Conservation (phyloP, 2,329 filamentous ascomycete species). For the Talaromyces rugulosus region DNA sequence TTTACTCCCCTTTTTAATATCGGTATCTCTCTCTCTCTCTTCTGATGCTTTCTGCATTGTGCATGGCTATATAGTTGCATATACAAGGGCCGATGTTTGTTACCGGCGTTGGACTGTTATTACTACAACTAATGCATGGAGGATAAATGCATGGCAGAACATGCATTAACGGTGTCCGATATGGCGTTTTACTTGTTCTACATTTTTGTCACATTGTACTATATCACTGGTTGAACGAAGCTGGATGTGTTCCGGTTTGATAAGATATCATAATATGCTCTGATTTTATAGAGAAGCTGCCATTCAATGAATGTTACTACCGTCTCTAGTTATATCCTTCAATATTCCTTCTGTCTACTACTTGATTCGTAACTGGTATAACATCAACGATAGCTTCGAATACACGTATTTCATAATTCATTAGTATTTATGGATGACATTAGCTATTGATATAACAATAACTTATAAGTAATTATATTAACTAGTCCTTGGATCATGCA, state of each 20-base stretch:
- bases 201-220: background rate
- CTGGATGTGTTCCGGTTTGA: background rate
- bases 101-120: background rate
- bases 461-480: too few species aligned
- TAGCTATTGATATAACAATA: too few species aligned
- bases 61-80: slow-evolving; percentile 5
- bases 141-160: background rate
- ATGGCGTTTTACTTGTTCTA: background rate
- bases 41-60: background rate
- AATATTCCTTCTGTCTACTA: too few species aligned
- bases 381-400: too few species aligned
- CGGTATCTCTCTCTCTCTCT: background rate
- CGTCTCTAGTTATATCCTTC: too few species aligned
- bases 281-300: background rate
- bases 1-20: background rate
- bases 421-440: too few species aligned
- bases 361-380: too few species aligned
- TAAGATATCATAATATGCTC: background rate
- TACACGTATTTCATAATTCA: too few species aligned
- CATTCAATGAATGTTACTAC: background rate
- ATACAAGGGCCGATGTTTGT: background rate
- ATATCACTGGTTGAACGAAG: background rate
- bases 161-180: background rate
- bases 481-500: too few species aligned
- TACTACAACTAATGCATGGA: background rate